phyloP scores from a whole-genome alignment of 805 yeast genomes.

The Yamadazyma akitaensis region DNA sequence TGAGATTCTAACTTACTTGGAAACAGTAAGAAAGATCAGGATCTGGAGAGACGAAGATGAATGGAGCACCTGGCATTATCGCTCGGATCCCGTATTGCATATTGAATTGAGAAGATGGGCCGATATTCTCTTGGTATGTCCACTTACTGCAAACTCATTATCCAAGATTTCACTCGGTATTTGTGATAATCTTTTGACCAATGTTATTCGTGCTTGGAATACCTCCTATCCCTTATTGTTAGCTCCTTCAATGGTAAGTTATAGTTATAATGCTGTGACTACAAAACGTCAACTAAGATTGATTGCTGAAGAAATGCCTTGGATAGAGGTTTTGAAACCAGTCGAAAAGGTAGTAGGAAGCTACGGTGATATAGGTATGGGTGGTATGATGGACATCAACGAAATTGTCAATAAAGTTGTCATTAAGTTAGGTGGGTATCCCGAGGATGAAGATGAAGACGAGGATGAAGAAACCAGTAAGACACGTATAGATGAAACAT shows the following conservation, averaged over 20 bases:
- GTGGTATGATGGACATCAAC: conserved; percentile 98
- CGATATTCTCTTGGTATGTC: conserved; percentile 88
- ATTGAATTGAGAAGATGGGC: conserved; percentile 97
- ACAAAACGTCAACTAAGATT: conserved; percentile 79
- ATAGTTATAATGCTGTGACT: conserved; percentile 84
- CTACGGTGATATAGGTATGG: conserved; percentile 98
- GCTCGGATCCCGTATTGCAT: conserved; percentile 90
- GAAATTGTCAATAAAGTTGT: conserved; percentile 87
- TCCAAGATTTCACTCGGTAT: conserved; percentile 87
- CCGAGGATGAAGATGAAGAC: conserved; percentile 41
- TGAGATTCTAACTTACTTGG: conserved; percentile 40
- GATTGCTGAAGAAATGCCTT: conserved; percentile 86
- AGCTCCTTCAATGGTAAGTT: conserved; percentile 96
- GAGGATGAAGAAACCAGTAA: not conserved
- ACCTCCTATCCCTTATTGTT: conserved; percentile 81
- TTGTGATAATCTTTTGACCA: conserved; percentile 88
- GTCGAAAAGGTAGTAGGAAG: conserved; percentile 90
- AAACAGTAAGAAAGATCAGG: conserved; percentile 41
- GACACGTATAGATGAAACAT: conserved; percentile 30
- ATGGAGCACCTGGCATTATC: conserved; percentile 70
- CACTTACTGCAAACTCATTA: conserved; percentile 87
- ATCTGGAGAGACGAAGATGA: conserved; percentile 60
- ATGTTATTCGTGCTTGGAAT: conserved; percentile 94
- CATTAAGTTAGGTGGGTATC: conserved; percentile 56
- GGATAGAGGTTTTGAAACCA: conserved; percentile 91